phyloP scores from a whole-genome alignment of 2,329 filamentous ascomycete genomes.

The Fusarium chaquense region DNA sequence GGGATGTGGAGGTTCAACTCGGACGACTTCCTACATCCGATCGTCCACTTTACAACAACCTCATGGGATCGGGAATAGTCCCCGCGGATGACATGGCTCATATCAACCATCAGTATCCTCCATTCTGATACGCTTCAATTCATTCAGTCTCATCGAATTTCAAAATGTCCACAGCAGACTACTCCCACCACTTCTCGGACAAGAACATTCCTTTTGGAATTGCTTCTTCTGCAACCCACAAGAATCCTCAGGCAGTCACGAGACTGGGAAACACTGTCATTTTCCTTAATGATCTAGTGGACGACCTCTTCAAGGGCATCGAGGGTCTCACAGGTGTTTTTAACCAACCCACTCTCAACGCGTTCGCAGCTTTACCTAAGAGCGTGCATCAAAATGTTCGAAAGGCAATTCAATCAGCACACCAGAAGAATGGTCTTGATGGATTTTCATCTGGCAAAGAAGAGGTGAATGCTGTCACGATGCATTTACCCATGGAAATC shows the following conservation, averaged over 20 bases:
- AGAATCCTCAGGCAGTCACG: slow-evolving; percentile 60
- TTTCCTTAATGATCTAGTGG: slow-evolving; percentile 60
- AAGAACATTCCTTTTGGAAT: slow-evolving; percentile 67
- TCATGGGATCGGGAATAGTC: neutral
- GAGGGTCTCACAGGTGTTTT: slow-evolving; percentile 14
- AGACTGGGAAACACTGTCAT: slow-evolving; percentile 63
- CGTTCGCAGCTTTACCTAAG: slow-evolving; percentile 22
- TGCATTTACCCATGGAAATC: slow-evolving; percentile 68
- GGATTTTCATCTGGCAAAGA: slow-evolving; percentile 24
- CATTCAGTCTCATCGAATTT: fast-evolving
- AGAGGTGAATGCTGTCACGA: slow-evolving; percentile 39
- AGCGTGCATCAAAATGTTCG: neutral
- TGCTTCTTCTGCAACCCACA: slow-evolving; percentile 56
- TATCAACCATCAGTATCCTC: neutral
- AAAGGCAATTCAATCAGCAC: neutral
- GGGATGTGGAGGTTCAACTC: slow-evolving; percentile 30
- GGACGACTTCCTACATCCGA: slow-evolving; percentile 2
- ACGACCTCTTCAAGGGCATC: slow-evolving; percentile 48
- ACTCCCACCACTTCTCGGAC: slow-evolving; percentile 60
- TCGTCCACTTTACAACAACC: slow-evolving; percentile 1
- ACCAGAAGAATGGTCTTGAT: neutral
- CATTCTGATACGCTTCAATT: fast-evolving
- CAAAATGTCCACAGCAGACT: slow-evolving; percentile 4
- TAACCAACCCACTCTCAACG: slow-evolving; percentile 12
- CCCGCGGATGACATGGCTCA: neutral